Evolutionary conservation across 1,139 yeast genomes (phyloP).

Genomic region (Taphrina flavorubra): DNA sequence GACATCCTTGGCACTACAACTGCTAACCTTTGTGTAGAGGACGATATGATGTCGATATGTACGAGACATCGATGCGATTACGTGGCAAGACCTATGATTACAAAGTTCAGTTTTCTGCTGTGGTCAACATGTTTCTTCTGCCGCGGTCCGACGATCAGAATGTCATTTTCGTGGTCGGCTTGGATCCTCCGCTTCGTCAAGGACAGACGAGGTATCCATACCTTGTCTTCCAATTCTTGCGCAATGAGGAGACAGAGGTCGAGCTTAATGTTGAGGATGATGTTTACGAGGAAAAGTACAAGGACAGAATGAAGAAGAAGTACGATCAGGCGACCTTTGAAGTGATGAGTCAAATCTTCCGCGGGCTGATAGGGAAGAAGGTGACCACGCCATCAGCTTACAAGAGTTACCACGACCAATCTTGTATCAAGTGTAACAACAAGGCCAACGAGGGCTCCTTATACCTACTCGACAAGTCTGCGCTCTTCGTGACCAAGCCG

Average conservation of each 20-base stretch:
- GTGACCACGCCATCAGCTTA: constrained; percentile 77
- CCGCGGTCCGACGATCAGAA: constrained; percentile 95
- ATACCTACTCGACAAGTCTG: constrained; percentile 87
- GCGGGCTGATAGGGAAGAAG: constrained; percentile 87
- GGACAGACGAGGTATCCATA: constrained; percentile 98
- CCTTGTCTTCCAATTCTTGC: constrained; percentile 82
- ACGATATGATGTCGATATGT: constrained; percentile 96
- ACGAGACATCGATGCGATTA: constrained; percentile 81
- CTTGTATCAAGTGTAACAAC: constrained; percentile 88
- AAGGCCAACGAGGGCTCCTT: constrained; percentile 95
- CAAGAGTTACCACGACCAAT: constrained; percentile 57
- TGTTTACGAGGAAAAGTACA: constrained; percentile 63
- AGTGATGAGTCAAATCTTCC: constrained; percentile 85
- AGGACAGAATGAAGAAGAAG: constrained; percentile 72
- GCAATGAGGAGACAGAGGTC: constrained; percentile 89
- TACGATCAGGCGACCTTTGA: constrained; percentile 85
- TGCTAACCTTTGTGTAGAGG: constrained; percentile 62
- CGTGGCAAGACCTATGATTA: constrained; percentile 98
- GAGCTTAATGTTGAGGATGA: constrained; percentile 85
- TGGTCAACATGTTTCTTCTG: constrained; percentile 85
- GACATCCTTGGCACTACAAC: neutral
- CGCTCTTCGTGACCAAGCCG: constrained; percentile 91
- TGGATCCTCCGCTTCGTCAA: constrained; percentile 91
- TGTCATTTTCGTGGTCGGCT: constrained; percentile 82
- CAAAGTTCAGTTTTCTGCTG: constrained; percentile 87